These are phyloP conservation scores for Myxozyma melibiosi DNA, from an alignment of 805 yeast species.

Conservation along the genomic window DNA sequence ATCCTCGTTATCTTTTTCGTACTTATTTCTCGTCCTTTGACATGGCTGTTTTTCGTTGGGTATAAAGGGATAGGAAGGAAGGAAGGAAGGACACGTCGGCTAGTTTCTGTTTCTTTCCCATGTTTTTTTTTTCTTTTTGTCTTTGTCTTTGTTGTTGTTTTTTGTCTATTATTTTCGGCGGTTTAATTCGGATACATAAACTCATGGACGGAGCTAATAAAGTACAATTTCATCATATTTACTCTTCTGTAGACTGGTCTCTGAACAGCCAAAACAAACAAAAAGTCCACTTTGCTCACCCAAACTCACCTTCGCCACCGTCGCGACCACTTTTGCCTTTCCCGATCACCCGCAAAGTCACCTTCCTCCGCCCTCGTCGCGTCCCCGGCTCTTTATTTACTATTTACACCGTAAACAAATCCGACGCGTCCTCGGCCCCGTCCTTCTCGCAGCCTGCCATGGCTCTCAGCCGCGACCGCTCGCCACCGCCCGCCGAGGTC, in stretches of 20 bases:
- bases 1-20: not conserved
- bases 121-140: not conserved
- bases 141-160: not conserved
- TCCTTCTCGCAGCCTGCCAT: not conserved
- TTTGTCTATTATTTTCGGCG: not conserved
- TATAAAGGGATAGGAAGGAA: no score
- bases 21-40: no score
- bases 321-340: not conserved
- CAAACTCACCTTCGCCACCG: not conserved
- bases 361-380: not conserved
- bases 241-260: no score
- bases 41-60: no score
- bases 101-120: not conserved
- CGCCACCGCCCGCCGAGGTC: slow-evolving; percentile 6
- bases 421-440: not conserved
- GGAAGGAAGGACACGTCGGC: not conserved
- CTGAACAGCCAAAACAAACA: no score
- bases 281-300: no score
- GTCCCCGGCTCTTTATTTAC: not conserved
- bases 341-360: not conserved
- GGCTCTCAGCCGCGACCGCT: not conserved
- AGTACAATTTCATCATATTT: no score
- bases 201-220: no score
- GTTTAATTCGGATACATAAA: no score
- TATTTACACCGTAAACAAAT: no score